Base-by-base conservation (phyloP, 495 filamentous ascomycete genomes). In the Astrocystis sublimbata region DNA sequence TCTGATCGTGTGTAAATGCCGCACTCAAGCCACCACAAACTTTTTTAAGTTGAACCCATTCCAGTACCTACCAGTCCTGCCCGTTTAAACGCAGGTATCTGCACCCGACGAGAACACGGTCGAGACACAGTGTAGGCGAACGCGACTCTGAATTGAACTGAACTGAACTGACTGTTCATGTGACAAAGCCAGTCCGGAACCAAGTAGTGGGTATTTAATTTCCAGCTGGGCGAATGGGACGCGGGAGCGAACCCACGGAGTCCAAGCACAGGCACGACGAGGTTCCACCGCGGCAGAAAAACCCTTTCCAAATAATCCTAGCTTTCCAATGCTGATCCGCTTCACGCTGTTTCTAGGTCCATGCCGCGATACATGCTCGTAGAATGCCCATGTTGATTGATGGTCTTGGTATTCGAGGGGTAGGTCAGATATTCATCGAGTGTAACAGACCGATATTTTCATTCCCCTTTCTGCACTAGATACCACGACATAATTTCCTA, bases 81-180 rank as follows among this genome's bases (percentile, higher is more conserved):
- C n/a, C n/a, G n/a, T n/a, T n/a, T n/a, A n/a, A n/a, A n/a, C n/a
- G n/a, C n/a, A n/a, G n/a, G n/a, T n/a, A n/a, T n/a, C n/a, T n/a
- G n/a, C n/a, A n/a, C n/a, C 2, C 23, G 13, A 13, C 45, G 6
- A 17, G 45, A 49, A 49, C 46, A 49, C 46, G 46, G 46, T 12
- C n/a, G n/a, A n/a, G n/a, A 12, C 8, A 10, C 46, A n/a, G n/a
- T n/a, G 28, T 35, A 52, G 33, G 30, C 49, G 35, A 21, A 21
- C 17, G 19, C 13, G 24, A 13, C 24, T 43, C 43, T 42, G 38
- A 38, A 5, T 13, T 13, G 26, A 28, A 13, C 38, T 43, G n/a
- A 4, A 38, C 38, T 56, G 36, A 21, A 41, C 17, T 30, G 15
- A 19, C 23, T n/a, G 56, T 58, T 58, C 56, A 58, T 58, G 56